Evolutionary conservation across 495 filamentous ascomycete genomes (phyloP).

Genomic region (Aspergillus baeticus): DNA sequence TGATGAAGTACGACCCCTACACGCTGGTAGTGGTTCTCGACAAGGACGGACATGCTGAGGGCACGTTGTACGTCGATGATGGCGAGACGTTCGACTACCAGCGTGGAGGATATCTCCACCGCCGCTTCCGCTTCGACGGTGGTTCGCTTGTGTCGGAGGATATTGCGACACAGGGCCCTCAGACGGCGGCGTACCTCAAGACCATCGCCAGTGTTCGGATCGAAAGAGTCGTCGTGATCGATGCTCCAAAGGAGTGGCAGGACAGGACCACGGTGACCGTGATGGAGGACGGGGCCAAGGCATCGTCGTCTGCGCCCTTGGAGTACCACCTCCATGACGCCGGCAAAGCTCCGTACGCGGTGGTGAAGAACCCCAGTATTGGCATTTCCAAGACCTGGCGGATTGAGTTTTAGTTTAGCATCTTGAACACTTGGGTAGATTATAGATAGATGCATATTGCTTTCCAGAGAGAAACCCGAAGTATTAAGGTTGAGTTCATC

Average conservation of each 20-base stretch:
- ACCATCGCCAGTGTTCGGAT: constrained; percentile 72
- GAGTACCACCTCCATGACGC: constrained; percentile 57
- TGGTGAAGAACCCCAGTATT: constrained; percentile 76
- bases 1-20: constrained; percentile 94
- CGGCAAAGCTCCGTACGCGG: constrained; percentile 71
- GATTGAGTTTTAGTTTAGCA: constrained; percentile 57
- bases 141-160: constrained; percentile 52
- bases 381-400: constrained; percentile 80
- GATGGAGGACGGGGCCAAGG: constrained; percentile 64
- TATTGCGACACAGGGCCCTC: constrained; percentile 50
- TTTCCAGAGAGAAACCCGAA: not conserved
- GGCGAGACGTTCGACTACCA: constrained; percentile 90
- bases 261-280: constrained; percentile 65
- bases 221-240: constrained; percentile 80
- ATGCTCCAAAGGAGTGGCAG: constrained; percentile 71
- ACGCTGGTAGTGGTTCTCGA: constrained; percentile 81
- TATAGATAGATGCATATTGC: not conserved
- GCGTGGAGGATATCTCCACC: constrained; percentile 81
- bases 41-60: constrained; percentile 70
- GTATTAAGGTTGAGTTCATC: not conserved
- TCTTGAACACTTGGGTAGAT: not conserved
- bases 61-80: constrained; percentile 87
- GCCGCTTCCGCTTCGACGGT: constrained; percentile 64
- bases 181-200: constrained; percentile 73
- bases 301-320: constrained; percentile 52